These are phyloP conservation scores for Datura wrightii DNA, from an alignment of 257 asterid genomes.

Conservation along the genomic window DNA sequence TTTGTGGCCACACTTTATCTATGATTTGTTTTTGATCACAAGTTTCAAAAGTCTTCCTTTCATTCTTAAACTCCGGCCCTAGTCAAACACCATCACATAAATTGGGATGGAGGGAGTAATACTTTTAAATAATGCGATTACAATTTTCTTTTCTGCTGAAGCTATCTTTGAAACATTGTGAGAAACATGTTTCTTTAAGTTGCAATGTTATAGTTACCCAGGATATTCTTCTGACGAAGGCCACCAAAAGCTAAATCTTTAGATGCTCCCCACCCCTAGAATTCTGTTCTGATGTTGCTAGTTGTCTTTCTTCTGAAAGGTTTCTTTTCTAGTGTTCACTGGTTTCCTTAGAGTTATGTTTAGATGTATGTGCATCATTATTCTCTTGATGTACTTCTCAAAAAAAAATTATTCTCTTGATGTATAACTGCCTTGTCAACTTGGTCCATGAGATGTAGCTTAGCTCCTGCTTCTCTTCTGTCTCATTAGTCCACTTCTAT, in stretches of 20 bases:
- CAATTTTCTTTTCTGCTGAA: not conserved
- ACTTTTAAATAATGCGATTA: not conserved
- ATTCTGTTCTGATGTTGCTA: not conserved
- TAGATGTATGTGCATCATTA: not conserved
- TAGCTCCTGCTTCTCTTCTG: not conserved
- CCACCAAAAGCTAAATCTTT: not conserved
- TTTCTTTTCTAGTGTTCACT: not conserved
- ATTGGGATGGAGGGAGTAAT: not conserved
- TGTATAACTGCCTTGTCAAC: not conserved
- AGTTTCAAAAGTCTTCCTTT: not conserved
- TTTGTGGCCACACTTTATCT: not conserved
- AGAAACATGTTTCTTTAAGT: not conserved
- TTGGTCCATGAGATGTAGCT: not conserved
- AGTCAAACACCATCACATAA: too few species aligned
- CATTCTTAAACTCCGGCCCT: too few species aligned
- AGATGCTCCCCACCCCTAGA: not conserved
- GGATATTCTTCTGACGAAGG: not conserved
- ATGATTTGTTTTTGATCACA: not conserved
- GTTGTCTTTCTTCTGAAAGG: too few species aligned
- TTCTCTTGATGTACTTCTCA: not conserved
- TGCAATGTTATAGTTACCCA: not conserved
- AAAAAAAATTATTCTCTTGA: not conserved
- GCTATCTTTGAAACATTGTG: not conserved
- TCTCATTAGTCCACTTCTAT: not conserved
- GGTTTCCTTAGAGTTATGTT: not conserved